Percentiles rank a stretch among this genome's conserved stretches.
These are phyloP conservation scores for Rosa rugosa DNA, from an alignment of 306 rosid genomes.

Conservation along the genomic window DNA sequence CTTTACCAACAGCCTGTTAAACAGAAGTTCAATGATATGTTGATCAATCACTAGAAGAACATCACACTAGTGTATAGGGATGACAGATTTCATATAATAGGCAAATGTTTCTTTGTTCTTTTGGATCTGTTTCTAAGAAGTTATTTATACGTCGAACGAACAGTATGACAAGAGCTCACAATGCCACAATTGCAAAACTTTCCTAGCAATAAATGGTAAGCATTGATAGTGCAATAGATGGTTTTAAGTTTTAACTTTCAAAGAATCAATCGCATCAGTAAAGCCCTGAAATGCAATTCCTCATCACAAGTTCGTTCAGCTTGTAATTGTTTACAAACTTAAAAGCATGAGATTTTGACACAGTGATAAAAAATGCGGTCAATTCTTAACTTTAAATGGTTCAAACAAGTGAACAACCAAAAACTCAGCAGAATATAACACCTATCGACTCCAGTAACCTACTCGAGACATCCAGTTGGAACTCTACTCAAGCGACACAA, in stretches of 20 bases:
- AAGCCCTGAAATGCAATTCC: background rate
- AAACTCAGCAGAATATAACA: background rate
- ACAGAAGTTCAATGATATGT: background rate
- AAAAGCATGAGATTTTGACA: background rate
- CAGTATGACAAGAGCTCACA: background rate
- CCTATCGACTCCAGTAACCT: background rate
- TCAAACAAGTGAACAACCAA: background rate
- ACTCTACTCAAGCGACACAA: background rate
- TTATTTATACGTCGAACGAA: background rate
- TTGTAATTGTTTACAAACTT: background rate
- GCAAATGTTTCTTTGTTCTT: background rate
- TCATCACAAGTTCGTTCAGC: background rate
- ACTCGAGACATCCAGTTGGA: background rate
- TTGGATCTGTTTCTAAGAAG: background rate
- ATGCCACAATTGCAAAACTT: background rate
- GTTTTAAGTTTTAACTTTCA: background rate
- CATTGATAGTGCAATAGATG: background rate
- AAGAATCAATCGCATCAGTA: background rate
- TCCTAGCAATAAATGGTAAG: background rate
- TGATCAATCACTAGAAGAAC: background rate
- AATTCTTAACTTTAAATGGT: background rate
- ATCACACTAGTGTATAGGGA: background rate
- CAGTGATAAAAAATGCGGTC: background rate
- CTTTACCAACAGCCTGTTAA: conserved; percentile 36
- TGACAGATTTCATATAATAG: background rate